Base-by-base conservation (phyloP, 495 filamentous ascomycete genomes). In the Penicillium goetzii region DNA sequence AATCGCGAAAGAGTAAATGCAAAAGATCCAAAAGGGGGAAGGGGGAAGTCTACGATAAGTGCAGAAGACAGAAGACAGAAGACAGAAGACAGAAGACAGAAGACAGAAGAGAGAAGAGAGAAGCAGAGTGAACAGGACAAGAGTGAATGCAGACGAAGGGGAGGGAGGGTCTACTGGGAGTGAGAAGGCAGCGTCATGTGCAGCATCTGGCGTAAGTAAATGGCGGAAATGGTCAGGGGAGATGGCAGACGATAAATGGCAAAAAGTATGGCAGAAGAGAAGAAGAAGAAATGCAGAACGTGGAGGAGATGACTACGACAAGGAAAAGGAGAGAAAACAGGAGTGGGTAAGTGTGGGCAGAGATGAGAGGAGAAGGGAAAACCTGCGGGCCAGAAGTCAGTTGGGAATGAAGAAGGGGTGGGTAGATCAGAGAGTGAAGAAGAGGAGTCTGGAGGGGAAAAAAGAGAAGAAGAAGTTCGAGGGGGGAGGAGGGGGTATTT, bases 1-100 rank as follows among this genome's bases (percentile, higher is more conserved):
- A 33, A 52, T 58, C 25, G 61, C 55, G 21, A 32, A 51, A 62
- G 12, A 63, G 9, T 53, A 53, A 58, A 43, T 58, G 25, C 0
- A 2, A 19, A 3, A 53, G 15, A 53, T 53, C 50, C n/a, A 33
- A 53, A 32, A 41, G n/a, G 17, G 17, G 15, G 38, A n/a, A 17
- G 2, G 17, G 5, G 38, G 4, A n/a, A 12, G 38, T 41, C 38
- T 41, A n/a, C 17, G 38, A n/a, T n/a, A 2, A n/a, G 38, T 3
- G n/a, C 15, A 19, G 15, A 19, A 43, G 19, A 12, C n/a, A 38
- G 14, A 15, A 38, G 10, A 10, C 2, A 34, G 11, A 32, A 8
- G 3, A 11, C 36, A 38, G 36, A 38, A 38, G 14, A 30, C 28
- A 30, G 28, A 30, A 30, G 28, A 30, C 28, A 30, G 30, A 32